phyloP scores from a whole-genome alignment of 805 yeast species.

The Candida ponderosae region DNA sequence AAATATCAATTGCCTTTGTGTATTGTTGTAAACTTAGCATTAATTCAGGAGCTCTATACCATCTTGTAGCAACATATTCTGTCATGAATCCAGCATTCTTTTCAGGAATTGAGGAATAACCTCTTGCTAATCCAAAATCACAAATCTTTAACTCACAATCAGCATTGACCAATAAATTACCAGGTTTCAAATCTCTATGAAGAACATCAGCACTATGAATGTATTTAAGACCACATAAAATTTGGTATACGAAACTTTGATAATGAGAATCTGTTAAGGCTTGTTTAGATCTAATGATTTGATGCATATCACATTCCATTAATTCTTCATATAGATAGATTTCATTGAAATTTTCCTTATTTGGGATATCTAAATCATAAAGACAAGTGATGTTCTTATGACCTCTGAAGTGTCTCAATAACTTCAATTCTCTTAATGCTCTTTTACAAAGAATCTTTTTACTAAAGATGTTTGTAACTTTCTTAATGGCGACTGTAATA shows the following conservation, averaged over 20 bases:
- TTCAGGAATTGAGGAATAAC: constrained; percentile 74
- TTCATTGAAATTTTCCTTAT: constrained; percentile 72
- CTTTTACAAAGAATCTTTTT: constrained; percentile 88
- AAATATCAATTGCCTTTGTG: constrained; percentile 92
- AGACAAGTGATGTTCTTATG: constrained; percentile 94
- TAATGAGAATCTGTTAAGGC: constrained; percentile 91
- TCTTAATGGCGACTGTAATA: constrained; percentile 89
- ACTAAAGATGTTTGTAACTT: constrained; percentile 88
- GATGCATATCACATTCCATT: constrained; percentile 99
- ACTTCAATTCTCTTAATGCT: constrained; percentile 83
- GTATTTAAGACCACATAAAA: constrained; percentile 82
- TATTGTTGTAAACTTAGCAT: constrained; percentile 92
- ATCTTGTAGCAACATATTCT: constrained; percentile 95
- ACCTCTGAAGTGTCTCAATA: constrained; percentile 88
- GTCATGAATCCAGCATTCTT: constrained; percentile 91
- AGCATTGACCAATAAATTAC: constrained; percentile 85
- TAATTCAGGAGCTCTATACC: constrained; percentile 98
- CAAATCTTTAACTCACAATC: constrained; percentile 95
- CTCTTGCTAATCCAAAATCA: constrained; percentile 94
- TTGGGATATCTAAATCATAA: constrained; percentile 86
- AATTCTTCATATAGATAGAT: constrained; percentile 89
- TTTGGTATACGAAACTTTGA: constrained; percentile 88
- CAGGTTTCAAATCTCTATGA: constrained; percentile 93
- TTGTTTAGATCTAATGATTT: constrained; percentile 89
- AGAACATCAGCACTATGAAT: constrained; percentile 89